These are phyloP conservation scores for Trifolium fragiferum DNA, from an alignment of 306 rosid species.

Conservation along the genomic window DNA sequence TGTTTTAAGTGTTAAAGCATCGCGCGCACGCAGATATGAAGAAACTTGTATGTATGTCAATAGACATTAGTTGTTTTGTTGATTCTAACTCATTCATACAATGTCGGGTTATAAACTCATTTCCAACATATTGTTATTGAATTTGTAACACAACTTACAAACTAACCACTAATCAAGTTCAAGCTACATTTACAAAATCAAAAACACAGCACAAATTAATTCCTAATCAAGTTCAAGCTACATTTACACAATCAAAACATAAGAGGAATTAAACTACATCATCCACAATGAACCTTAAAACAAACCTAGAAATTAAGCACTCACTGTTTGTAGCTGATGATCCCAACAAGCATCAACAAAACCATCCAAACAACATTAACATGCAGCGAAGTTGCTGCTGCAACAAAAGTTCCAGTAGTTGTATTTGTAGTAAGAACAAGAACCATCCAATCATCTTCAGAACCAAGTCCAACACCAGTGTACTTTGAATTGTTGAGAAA, in stretches of 20 bases:
- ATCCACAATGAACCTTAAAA: neutral
- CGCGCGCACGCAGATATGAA: too few relatives aligned
- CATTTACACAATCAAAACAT: conserved; percentile 7
- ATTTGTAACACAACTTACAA: too few relatives aligned
- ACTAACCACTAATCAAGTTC: too few relatives aligned
- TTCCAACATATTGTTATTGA: too few relatives aligned
- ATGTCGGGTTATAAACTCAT: too few relatives aligned
- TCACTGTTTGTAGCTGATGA: neutral
- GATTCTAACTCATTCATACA: too few relatives aligned
- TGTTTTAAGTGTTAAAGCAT: neutral
- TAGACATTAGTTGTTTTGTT: too few relatives aligned
- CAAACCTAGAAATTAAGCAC: conserved; percentile 1
- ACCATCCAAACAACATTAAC: neutral
- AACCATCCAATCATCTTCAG: conserved; percentile 85
- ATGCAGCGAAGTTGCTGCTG: conserved; percentile 46
- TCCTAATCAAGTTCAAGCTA: conserved; percentile 17
- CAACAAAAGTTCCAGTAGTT: conserved; percentile 55
- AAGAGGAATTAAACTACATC: neutral
- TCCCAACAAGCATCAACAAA: conserved; percentile 19
- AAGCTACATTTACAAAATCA: too few relatives aligned
- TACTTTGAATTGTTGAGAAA: conserved; percentile 66
- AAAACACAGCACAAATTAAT: conserved; percentile 7
- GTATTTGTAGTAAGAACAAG: conserved; percentile 66
- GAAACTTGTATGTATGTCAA: too few relatives aligned
- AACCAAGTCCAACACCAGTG: conserved; percentile 75